Evolutionary conservation across 345 rosid genomes (phyloP).

Genomic region (Adansonia digitata): DNA sequence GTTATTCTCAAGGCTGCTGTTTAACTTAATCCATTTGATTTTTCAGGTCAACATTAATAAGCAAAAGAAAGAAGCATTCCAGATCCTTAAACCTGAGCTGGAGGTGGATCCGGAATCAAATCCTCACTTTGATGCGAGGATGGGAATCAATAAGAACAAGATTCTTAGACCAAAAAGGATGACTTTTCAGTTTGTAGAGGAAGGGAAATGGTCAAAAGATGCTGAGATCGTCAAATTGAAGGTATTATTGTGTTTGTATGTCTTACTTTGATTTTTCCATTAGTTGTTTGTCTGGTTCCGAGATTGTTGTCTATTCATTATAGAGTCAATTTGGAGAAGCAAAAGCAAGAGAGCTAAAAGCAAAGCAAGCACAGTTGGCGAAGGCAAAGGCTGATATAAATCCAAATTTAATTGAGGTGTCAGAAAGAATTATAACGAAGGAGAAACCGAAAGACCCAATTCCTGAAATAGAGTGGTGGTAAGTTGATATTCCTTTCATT

Average conservation of each 20-base stretch:
- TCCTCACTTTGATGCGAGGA: constrained; percentile 71
- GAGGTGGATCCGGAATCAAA: constrained; percentile 80
- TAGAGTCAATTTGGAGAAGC: constrained; percentile 98
- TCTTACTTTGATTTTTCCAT: neutral
- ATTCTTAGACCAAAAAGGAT: constrained; percentile 84
- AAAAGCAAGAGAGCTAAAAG: constrained; percentile 80
- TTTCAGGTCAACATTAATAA: constrained; percentile 94
- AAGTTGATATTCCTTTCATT: constrained; percentile 24
- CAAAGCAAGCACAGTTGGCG: constrained; percentile 86
- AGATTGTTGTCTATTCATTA: constrained; percentile 8
- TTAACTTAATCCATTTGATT: neutral
- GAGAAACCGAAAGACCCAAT: constrained; percentile 74
- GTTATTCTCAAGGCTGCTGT: neutral
- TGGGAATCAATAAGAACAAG: constrained; percentile 84
- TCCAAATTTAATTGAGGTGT: constrained; percentile 91
- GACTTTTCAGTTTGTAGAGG: constrained; percentile 93
- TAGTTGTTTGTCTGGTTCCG: constrained; percentile 14
- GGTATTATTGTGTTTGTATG: constrained; percentile 33
- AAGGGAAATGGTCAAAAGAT: constrained; percentile 94
- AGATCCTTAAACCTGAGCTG: constrained; percentile 89
- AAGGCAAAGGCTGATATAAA: constrained; percentile 86
- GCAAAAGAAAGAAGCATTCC: constrained; percentile 93
- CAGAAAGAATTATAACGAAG: constrained; percentile 65
- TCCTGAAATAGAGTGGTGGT: constrained; percentile 99
- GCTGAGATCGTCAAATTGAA: constrained; percentile 75